Percentiles rank a stretch among this genome's conserved stretches.
Evolutionary conservation across 208 protist genomes (phyloP).

Genomic region (Crithidia brevicula): DNA sequence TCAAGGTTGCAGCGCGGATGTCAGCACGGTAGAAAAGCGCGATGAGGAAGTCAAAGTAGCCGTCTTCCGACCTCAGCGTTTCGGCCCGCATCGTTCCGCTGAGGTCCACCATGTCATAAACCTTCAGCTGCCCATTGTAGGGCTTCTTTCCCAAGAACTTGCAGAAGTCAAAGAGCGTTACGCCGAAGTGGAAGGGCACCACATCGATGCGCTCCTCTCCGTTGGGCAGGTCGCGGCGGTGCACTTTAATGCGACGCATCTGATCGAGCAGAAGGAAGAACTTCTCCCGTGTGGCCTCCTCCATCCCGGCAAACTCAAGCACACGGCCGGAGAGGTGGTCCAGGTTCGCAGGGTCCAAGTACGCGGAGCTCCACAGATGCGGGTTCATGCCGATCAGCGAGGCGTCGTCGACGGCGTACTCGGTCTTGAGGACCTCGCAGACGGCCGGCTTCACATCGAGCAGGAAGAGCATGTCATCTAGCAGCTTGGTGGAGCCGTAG

Average conservation of each 20-base stretch:
- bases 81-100: constrained; percentile 54
- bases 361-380: constrained; percentile 67
- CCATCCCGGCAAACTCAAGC: constrained; percentile 80
- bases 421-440: constrained; percentile 60
- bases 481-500: constrained; percentile 57
- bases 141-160: constrained; percentile 60
- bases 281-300: constrained; percentile 43
- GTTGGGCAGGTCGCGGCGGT: constrained; percentile 59
- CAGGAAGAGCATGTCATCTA: constrained; percentile 72
- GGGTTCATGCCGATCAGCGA: constrained; percentile 85
- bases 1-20: constrained; percentile 60
- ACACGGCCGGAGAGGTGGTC: constrained; percentile 89
- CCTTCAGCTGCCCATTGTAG: constrained; percentile 85
- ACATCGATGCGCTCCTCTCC: constrained; percentile 37
- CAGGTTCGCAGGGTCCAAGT: constrained; percentile 80
- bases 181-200: constrained; percentile 61
- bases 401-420: constrained; percentile 84
- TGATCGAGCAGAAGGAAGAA: constrained; percentile 76
- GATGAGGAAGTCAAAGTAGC: constrained; percentile 85
- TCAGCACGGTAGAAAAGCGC: constrained; percentile 78
- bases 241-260: constrained; percentile 81
- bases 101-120: constrained; percentile 81
- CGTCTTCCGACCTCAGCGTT: constrained; percentile 79
- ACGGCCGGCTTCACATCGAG: constrained; percentile 49
- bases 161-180: constrained; percentile 84